These are phyloP conservation scores for Chloropicon primus DNA, from an alignment of 139 green algal genomes.

Conservation along the genomic window DNA sequence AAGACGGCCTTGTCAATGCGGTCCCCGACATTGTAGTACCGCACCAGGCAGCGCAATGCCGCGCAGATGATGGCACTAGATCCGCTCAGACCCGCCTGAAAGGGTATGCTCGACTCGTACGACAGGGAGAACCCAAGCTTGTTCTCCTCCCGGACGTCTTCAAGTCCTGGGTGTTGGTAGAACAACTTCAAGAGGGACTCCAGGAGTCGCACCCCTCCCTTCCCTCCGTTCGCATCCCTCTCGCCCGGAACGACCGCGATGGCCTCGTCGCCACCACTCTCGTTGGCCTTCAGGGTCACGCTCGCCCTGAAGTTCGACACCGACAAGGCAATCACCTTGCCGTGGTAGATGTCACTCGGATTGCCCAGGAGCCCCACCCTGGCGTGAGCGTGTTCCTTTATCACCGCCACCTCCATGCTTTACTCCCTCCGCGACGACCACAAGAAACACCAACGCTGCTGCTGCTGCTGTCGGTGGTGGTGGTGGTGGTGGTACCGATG, in stretches of 20 bases:
- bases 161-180: neutral
- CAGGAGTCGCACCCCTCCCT: neutral
- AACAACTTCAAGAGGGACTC: neutral
- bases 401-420: neutral
- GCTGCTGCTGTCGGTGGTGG: too few relatives aligned
- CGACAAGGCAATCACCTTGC: constrained; percentile 47
- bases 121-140: constrained; percentile 44
- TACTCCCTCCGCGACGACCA: too few relatives aligned
- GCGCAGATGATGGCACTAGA: constrained; percentile 70
- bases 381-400: constrained; percentile 19
- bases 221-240: neutral
- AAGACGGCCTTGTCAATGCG: constrained; percentile 30
- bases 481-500: too few relatives aligned
- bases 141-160: neutral
- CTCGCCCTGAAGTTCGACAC: constrained; percentile 63
- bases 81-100: constrained; percentile 66
- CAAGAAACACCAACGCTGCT: too few relatives aligned
- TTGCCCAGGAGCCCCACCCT: constrained; percentile 72
- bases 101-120: constrained; percentile 74
- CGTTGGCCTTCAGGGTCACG: constrained; percentile 29
- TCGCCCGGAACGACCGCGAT: neutral
- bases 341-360: constrained; percentile 58
- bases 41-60: constrained; percentile 68
- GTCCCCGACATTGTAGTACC: constrained; percentile 38
- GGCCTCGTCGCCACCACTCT: neutral